Percentiles rank a stretch among this genome's conserved stretches.
These are phyloP conservation scores for Smittium culicis DNA, from an alignment of 371 early-diverging fungal species.

Conservation along the genomic window DNA sequence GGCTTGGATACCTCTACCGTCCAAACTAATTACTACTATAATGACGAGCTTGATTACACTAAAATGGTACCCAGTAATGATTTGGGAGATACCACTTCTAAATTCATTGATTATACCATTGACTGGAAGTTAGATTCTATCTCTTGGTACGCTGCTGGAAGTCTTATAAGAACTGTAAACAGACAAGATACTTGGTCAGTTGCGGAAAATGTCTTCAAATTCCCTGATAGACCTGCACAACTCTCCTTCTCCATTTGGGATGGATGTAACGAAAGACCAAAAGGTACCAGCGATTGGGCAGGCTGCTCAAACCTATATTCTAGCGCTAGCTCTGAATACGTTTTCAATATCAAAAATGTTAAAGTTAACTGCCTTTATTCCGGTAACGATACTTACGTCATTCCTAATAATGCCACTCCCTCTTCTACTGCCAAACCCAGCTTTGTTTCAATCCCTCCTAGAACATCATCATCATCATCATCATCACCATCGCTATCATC, in stretches of 20 bases:
- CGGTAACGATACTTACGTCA: conserved; percentile 7
- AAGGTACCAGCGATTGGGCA: conserved; percentile 50
- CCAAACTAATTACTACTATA: conserved; percentile 51
- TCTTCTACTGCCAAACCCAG: not conserved
- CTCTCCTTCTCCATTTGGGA: conserved; percentile 59
- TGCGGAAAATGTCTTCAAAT: conserved; percentile 24
- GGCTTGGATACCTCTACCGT: conserved; percentile 34
- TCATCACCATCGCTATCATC: not conserved
- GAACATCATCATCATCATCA: not conserved
- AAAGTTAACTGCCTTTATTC: conserved; percentile 5
- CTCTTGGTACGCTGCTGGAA: conserved; percentile 39
- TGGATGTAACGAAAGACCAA: conserved; percentile 37
- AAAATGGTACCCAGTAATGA: conserved; percentile 25
- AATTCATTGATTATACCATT: conserved; percentile 29
- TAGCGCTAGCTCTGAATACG: not conserved
- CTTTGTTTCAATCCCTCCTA: not conserved
- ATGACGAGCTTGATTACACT: conserved; percentile 35
- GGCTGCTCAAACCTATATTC: conserved; percentile 23
- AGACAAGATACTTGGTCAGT: conserved; percentile 25
- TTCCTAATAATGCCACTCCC: not conserved
- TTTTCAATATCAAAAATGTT: conserved; percentile 2
- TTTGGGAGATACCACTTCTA: conserved; percentile 18
- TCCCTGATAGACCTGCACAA: conserved; percentile 39
- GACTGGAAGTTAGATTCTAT: conserved; percentile 44
- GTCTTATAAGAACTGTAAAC: conserved; percentile 34